phyloP scores from a whole-genome alignment of 495 filamentous ascomycete genomes.

The Amphirosellinia nigrospora region DNA sequence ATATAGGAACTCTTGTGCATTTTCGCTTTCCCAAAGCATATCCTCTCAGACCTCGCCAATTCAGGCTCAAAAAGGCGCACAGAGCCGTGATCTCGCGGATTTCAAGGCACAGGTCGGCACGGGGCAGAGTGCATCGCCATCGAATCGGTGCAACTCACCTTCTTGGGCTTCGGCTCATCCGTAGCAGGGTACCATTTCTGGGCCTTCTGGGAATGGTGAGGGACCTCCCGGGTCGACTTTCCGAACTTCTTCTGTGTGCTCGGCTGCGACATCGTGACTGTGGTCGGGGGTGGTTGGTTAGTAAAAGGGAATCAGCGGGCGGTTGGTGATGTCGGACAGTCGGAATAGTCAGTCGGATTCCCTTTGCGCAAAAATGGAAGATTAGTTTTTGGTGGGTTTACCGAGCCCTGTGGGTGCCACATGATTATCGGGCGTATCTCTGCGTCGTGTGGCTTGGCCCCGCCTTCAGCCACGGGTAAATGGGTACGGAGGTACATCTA shows the following conservation, averaged over 20 bases:
- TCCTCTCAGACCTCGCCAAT: neutral
- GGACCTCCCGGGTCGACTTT: conserved; percentile 92
- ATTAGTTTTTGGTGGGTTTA: conserved; percentile 46
- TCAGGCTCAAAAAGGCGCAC: neutral
- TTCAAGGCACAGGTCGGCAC: neutral
- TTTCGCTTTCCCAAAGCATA: neutral
- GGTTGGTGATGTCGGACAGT: conserved; percentile 39
- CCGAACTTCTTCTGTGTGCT: conserved; percentile 92
- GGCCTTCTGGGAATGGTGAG: conserved; percentile 84
- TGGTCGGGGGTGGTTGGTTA: conserved; percentile 42
- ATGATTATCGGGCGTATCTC: conserved; percentile 25
- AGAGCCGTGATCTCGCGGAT: neutral
- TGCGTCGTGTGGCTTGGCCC: conserved; percentile 32
- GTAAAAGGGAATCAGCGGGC: conserved; percentile 41
- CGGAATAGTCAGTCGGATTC: conserved; percentile 36
- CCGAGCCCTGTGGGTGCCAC: conserved; percentile 44
- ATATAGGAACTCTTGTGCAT: conserved; percentile 20
- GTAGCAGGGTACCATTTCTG: conserved; percentile 99
- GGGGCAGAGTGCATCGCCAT: conserved; percentile 14
- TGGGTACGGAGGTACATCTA: conserved; percentile 5
- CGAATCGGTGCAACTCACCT: conserved; percentile 68
- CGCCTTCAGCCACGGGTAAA: conserved; percentile 14
- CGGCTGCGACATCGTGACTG: conserved; percentile 70
- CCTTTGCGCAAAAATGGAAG: conserved; percentile 44
- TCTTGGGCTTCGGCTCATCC: conserved; percentile 87